These are phyloP conservation scores for Malassezia nana DNA, from an alignment of 1,284 basidiomycete species.

Conservation along the genomic window DNA sequence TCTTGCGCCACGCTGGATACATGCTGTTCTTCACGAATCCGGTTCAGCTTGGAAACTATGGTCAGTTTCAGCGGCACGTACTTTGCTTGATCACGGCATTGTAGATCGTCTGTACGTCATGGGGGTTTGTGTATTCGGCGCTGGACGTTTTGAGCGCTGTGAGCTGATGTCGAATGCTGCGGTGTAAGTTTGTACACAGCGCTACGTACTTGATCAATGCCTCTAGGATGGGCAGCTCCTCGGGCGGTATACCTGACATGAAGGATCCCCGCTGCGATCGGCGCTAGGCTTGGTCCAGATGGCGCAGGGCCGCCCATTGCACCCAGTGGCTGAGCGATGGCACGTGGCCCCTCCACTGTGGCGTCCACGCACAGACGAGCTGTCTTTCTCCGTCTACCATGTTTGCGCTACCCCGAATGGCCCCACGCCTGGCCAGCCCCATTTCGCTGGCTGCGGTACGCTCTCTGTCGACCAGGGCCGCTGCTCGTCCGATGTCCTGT, in stretches of 20 bases:
- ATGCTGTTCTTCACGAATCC: conserved; percentile 61
- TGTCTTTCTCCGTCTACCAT: not conserved
- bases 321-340: not conserved
- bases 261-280: not conserved
- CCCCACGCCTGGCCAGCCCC: not conserved
- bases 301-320: too few relatives aligned
- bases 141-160: conserved; percentile 81
- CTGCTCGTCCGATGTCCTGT: not conserved
- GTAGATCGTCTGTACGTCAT: conserved; percentile 88
- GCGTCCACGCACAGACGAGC: not conserved
- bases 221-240: conserved; percentile 83
- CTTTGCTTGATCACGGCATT: conserved; percentile 89
- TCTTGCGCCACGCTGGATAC: conserved; percentile 11
- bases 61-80: conserved; percentile 44
- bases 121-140: conserved; percentile 75
- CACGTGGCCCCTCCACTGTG: conserved; percentile 2
- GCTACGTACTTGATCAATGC: conserved; percentile 71
- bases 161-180: conserved; percentile 71
- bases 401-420: not conserved
- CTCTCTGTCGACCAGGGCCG: not conserved
- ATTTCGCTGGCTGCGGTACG: not conserved
- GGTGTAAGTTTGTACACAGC: conserved; percentile 44
- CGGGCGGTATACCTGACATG: conserved; percentile 48
- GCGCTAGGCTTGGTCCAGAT: too few relatives aligned
- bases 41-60: conserved; percentile 79